Evolutionary conservation across 2,329 filamentous ascomycete genomes (phyloP), one percentile per base, ranked within the genome.

Genomic region (Fusarium sterilihyphosum): DNA sequence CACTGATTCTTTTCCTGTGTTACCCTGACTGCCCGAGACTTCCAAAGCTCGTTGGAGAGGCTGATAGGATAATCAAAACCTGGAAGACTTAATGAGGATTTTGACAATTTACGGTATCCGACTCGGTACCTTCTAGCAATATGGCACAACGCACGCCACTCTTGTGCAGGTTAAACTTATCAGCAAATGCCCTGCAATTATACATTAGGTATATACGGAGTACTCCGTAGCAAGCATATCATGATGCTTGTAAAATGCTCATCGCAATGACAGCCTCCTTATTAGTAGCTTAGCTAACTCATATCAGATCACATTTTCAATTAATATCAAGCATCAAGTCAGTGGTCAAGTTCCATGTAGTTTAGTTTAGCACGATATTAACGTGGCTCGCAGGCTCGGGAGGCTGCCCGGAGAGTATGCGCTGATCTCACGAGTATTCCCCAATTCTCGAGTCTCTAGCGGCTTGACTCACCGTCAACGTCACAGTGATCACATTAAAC

Each of bases 81-180:
- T 62, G 58, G 50, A 64, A 61, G 37, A 53, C 20, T 40, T 44
- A 54, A 20, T 44, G 61, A 71, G 40, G 44, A 26, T 61, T 62
- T 69, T 67, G 61, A 57, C 57, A 61, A 50, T 49, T 50, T 40
- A 33, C 16, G 22, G 49, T 35, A 20, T 52, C 49, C 49, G 22
- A 18, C 49, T 35, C 31, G 17, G 49, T 52, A 40, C 20, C 35
- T 40, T 20, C n/a, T 20, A 35, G 64, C 56, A 57, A 68, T 77
- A 50, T 75, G 65, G 71, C 74, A 78, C 66, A 71, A 40, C 46
- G 29, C 50, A 46, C 69, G 76, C 76, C 75, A 78, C 76, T 35
- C 49, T 71, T 69, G 61, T 66, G 66, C 69, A 62, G 53, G 44
- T 38, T 50, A 64, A 54, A 40, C 61, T 76, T 66, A 61, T 67